phyloP scores from a whole-genome alignment of 208 protist species.

The Acanthamoeba triangularis region DNA sequence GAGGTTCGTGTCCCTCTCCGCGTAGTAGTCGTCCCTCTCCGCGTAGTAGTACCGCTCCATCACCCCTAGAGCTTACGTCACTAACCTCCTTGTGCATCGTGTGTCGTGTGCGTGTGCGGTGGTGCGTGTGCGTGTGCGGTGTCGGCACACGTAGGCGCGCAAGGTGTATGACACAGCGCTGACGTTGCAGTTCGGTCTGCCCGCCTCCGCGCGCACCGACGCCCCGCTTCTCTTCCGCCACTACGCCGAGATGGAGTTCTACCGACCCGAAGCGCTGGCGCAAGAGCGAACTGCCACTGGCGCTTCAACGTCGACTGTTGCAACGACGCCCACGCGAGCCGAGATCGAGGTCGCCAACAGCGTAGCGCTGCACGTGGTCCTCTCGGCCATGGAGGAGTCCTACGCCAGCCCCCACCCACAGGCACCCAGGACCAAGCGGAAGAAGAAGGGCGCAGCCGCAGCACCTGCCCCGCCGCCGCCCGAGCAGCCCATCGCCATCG shows the following conservation, averaged over 20 bases:
- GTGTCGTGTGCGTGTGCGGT: neutral
- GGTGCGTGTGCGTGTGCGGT: too few relatives aligned
- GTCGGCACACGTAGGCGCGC: neutral
- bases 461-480: neutral
- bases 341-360: conserved; percentile 23
- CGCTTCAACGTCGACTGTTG: too few relatives aligned
- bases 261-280: neutral
- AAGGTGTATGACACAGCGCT: conserved; percentile 51
- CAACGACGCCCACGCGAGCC: neutral
- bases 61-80: too few relatives aligned
- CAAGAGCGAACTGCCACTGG: too few relatives aligned
- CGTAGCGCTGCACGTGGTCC: neutral
- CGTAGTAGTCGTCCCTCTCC: neutral
- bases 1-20: neutral
- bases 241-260: conserved; percentile 69
- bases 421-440: neutral
- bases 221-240: conserved; percentile 24
- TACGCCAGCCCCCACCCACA: conserved; percentile 13
- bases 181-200: neutral
- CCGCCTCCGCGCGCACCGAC: neutral
- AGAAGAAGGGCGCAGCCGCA: neutral
- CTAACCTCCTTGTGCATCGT: too few relatives aligned
- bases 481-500: conserved; percentile 30
- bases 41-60: neutral
- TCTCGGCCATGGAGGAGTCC: conserved; percentile 42